Conservation (phyloP, 2,329 filamentous ascomycete genomes). For the Sclerotinia borealis region DNA sequence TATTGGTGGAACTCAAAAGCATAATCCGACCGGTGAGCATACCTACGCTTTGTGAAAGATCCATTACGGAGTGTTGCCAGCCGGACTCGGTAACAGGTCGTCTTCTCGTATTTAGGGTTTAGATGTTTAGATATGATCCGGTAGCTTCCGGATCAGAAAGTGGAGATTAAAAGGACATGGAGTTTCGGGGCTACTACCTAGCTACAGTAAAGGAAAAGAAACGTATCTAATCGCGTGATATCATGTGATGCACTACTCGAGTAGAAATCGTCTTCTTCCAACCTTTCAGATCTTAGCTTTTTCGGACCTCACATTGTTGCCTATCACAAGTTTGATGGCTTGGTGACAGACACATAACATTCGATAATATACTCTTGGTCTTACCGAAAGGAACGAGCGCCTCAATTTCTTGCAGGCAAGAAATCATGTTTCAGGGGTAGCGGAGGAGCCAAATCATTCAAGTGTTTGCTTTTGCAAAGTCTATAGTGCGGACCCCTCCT, state of each 20-base stretch:
- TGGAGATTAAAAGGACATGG: no score
- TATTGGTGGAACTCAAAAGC: not conserved
- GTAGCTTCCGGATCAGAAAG: no score
- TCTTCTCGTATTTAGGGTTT: no score
- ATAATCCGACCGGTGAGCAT: not conserved
- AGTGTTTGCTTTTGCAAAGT: slow-evolving; percentile 1
- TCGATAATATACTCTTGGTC: not conserved
- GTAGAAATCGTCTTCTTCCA: no score
- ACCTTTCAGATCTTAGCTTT: not conserved
- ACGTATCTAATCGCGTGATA: no score
- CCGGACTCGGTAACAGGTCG: not conserved
- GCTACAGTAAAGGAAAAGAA: no score
- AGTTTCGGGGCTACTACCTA: no score
- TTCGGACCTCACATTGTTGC: not conserved
- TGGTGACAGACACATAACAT: not conserved
- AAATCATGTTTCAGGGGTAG: not conserved
- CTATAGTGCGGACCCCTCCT: not conserved
- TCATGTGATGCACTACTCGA: no score
- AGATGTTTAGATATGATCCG: no score
- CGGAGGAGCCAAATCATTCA: not conserved
- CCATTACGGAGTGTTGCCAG: not conserved
- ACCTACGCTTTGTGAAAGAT: not conserved
- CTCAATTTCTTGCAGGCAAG: not conserved
- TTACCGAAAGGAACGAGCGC: not conserved
- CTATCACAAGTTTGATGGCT: not conserved